Base-by-base conservation (phyloP, 768 basidiomycete genomes). In the Naganishia randhawae region DNA sequence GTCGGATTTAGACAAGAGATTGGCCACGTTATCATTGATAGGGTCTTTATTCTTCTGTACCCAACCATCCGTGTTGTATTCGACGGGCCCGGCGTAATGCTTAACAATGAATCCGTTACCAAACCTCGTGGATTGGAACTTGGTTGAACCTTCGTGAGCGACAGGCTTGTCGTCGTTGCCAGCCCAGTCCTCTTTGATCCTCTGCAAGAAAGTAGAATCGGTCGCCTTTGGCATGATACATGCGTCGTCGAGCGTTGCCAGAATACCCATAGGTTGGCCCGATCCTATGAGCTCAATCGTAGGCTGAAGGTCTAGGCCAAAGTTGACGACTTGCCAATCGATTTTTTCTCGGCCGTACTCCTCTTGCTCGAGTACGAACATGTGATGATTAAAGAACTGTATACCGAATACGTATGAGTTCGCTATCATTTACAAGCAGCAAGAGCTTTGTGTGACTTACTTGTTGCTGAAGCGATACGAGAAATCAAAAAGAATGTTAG, bases 171-270 rank as follows among this genome's bases (percentile, higher is more conserved):
- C 84, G 10, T 80, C 80, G 22, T 67, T 63, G 31, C 80, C 74
- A 29, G 82, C 82, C 93, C 93, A 97, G 68, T 91, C 82, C 14
- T 85, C 83, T 73, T 92, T 85, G 2, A 97, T 85, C 80, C 97
- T 98, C 81, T 91, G 86, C 35, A 92, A 92, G 82, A 99, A 98
- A 0, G 94, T 97, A 50, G 86, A 81, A 78, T 99, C 95, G 14
- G 89, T 91, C 3, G 95, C 95, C 77, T 92, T 92, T n/a, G 95
- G 96, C 95, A 98, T 99, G 80, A 99, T 98, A 77, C 95, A 98
- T 71, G 97, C 95, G 77, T 98, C 96, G 78, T 99, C 96, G 39
- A 99, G 82, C 74, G 89, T 88, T 70, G 92, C 91, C 51, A 99
- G 84, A 69, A 98, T 89, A 63, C 96, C 96, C 71, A 97, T 92